Base-by-base conservation (phyloP, 1,284 basidiomycete genomes). In the Malassezia furfur region DNA sequence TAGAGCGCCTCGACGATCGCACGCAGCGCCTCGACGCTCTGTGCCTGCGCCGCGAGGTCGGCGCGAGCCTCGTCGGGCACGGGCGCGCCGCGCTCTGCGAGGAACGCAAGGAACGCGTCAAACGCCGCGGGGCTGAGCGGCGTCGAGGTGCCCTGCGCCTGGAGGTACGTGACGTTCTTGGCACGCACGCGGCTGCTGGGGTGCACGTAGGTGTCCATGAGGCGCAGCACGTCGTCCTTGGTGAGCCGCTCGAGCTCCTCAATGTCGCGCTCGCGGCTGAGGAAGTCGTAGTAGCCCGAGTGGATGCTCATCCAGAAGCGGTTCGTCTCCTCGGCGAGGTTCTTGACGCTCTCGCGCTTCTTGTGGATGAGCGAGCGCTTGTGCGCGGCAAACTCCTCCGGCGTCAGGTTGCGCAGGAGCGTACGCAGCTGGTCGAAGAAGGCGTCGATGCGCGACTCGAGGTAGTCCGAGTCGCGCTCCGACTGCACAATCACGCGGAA, bases 401-500 rank as follows among this genome's bases (percentile, higher is more conserved):
- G 48, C 3, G 57, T 61, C 69, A 74, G 70, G 21, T 52, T 55
- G 21, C 62, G 62, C 11, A 74, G 49, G 7, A 63, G 61, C 72
- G 73, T 70, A 67, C 81, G 82, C 81, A 90, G 85, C 56, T 79
- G 77, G 50, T 83, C 81, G 54, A 94, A 78, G 80, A 96, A 96
- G 1, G 82, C 81, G 57, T 96, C 90, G 38, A 96, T 85, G 8
- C 93, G 83, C 50, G 81, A 78, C 77, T 98, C 94, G 48, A 98
- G 80, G 75, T 87, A 91, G n/a, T 78, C 80, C 5, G 91, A 84
- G 25, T 80, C 79, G 51, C 85, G 84, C 78, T 96, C 91, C 64
- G 86, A 89, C 78, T 99, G 94, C 30, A 98, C 82, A 8, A 91
- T 78, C 50, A 98, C 82, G n/a, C 88, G 82, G 64, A 94, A 77